Base-by-base conservation (phyloP, 371 early-diverging fungal genomes). In the Apophysomyces trapeziformis region DNA sequence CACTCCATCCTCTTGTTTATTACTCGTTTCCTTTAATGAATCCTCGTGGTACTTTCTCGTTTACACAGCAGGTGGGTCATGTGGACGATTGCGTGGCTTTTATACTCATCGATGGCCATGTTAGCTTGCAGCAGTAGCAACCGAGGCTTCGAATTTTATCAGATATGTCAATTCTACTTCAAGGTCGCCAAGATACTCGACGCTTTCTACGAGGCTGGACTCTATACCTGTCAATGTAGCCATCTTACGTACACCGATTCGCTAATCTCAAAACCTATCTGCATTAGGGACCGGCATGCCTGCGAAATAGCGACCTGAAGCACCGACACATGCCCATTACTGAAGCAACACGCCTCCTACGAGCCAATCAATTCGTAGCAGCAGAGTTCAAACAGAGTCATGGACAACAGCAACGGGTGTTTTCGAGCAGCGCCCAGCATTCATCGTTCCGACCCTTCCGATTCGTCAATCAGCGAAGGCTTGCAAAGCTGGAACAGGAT, bases 401-500 rank as follows among this genome's bases (percentile, higher is more conserved):
- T 7, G 54, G 54, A 35, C 57, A 58, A n/a, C 67, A 62, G 39
- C 41, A 38, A 41, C 64, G 58, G 13, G 54, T 61, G 5, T 61
- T 66, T 56, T 71, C 61, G 21, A 21, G 58, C 62, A 56, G n/a
- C 64, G 16, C 38, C 18, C 38, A 50, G 21, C n/a, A 63, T 37
- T 35, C 54, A 1, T 65, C 57, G 26, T 46, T 58, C 11, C 67
- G 64, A 18, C 64, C 73, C 4, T 69, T 69, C 54, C 80, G 84
- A 16, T 75, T 74, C 58, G 74, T 77, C 41, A 84, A 84, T 60
- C 78, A 76, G 26, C 77, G 86, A 60, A 72, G 80, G 50, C 72
- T 91, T 12, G 79, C 80, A 14, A 82, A 84, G 44, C 70, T 94
- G n/a, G 91, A 92, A 63, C 68, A 84, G 47, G 90, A 90, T 37